Evolutionary conservation across 768 basidiomycete genomes (phyloP), one percentile per base, ranked within the genome.

Genomic region (Lepiota venenata): DNA sequence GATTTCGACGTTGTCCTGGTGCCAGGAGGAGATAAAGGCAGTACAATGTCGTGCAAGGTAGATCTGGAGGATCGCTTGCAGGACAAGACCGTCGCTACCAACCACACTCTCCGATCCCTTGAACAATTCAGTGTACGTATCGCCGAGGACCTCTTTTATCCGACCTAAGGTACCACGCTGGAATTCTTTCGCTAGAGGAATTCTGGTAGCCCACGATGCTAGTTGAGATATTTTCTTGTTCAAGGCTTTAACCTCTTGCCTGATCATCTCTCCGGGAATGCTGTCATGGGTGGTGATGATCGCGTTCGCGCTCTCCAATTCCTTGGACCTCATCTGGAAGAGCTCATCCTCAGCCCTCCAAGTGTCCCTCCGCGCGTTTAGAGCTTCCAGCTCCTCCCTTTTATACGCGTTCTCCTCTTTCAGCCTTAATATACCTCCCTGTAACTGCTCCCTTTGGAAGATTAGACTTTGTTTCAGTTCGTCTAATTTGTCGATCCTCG

Each of bases 221-320:
- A 69, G 68, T 56, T 81, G 80, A 16, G 75, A 68, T 16, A 83
- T 75, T 44, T 78, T 74, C 1, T 73, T 63, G 55, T 83, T 82
- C 16, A 84, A 64, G 2, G 61, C 60, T 43, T 72, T 64, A 3
- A 81, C 65, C 62, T 74, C 71, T 2, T 59, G 64, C 20, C 71
- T 69, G 42, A 82, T 70, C 47, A 82, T 78, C 14, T 71, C 68
- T 18, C 74, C 74, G 4, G 78, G 74, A 32, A 73, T 65, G 3
- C 66, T 55, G 49, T 81, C 76, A 0, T 70, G 69, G 1, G 69
- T 77, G 1, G 70, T 66, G 47, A 81, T 64, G 67, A 75, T 79
- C 25, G 67, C 69, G 59, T 76, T 73, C 1, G 77, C 78, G 15
- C 71, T 73, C 45, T 74, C 73, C 32, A 82, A 69, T 59, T 83